Evolutionary conservation across 2,329 filamentous ascomycete species (phyloP).

Genomic region (Trichoderma simmonsii): DNA sequence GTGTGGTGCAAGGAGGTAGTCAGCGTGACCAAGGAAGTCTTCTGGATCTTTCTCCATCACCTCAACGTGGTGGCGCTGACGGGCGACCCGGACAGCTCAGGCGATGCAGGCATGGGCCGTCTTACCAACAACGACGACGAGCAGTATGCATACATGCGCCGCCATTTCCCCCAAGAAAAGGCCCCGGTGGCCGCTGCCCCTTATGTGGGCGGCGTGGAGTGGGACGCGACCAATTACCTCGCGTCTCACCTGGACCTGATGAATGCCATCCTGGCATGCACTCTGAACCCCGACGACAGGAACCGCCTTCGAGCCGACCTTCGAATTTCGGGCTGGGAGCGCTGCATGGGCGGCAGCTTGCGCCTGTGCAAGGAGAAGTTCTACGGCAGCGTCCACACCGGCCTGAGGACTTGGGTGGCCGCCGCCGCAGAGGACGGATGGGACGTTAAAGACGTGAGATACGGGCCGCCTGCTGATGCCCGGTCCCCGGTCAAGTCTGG

Average conservation of each 20-base stretch:
- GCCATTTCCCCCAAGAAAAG: slow-evolving; percentile 79
- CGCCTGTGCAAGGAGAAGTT: slow-evolving; percentile 97
- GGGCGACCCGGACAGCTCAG: slow-evolving; percentile 32
- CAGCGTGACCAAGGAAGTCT: slow-evolving; percentile 95
- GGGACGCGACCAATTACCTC: slow-evolving; percentile 97
- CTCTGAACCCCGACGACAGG: slow-evolving; percentile 66
- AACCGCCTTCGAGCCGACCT: slow-evolving; percentile 77
- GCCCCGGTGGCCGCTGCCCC: slow-evolving; percentile 91
- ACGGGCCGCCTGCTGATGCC: slow-evolving; percentile 53
- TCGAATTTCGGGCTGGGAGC: slow-evolving; percentile 84
- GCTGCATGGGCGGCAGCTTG: slow-evolving; percentile 77
- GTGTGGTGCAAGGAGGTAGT: slow-evolving; percentile 92
- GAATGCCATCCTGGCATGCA: slow-evolving; percentile 83
- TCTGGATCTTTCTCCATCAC: slow-evolving; percentile 98
- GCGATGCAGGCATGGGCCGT: slow-evolving; percentile 21
- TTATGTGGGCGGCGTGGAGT: slow-evolving; percentile 95
- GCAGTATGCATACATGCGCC: slow-evolving; percentile 60
- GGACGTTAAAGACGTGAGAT: slow-evolving; percentile 77
- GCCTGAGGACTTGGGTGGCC: slow-evolving; percentile 82
- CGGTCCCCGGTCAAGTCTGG: slow-evolving; percentile 33
- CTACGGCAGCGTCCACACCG: slow-evolving; percentile 87
- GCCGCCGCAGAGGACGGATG: slow-evolving; percentile 86
- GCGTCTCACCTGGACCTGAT: slow-evolving; percentile 89
- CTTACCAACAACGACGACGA: slow-evolving; percentile 36
- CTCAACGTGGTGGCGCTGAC: slow-evolving; percentile 75